Evolutionary conservation across 202 grass and related monocot genomes (phyloP), one percentile per base, ranked within the genome.

Genomic region (Panicum virgatum): DNA sequence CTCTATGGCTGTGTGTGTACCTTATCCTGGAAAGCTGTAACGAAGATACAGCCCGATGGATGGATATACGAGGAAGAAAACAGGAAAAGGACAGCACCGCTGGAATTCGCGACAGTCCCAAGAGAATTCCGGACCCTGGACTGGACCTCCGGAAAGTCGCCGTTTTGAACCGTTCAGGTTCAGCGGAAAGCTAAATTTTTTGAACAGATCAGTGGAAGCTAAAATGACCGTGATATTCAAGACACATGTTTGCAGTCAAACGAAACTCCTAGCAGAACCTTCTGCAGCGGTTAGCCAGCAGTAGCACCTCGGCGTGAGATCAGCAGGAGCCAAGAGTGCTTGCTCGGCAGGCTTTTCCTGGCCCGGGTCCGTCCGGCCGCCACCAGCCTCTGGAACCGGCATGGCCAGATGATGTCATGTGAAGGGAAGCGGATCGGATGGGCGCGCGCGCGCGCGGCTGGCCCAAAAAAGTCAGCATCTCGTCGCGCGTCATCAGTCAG

Each of bases 381-480:
- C n/a, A n/a, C n/a, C n/a, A n/a, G n/a, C n/a, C n/a, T n/a, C n/a
- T n/a, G n/a, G n/a, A n/a, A n/a, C n/a, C n/a, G n/a, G n/a, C n/a
- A n/a, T n/a, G n/a, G n/a, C n/a, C n/a, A n/a, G n/a, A n/a, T n/a
- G n/a, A n/a, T n/a, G n/a, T n/a, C n/a, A n/a, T n/a, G n/a, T n/a
- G n/a, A n/a, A n/a, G n/a, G n/a, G n/a, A n/a, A 11, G 3, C 12
- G 43, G 2, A 53, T 5, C 16, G 3, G 50, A 53, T 15, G 10
- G 12, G 43, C 13, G 48, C 16, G 48, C n/a, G n/a, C n/a, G n/a
- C 18, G 48, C 7, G 50, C 29, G 13, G 9, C 42, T 25, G 34
- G 66, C 61, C 42, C 65, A 26, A 25, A 71, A 85, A 85, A 78
- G 72, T 85, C 78, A 34, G 57, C 38, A 36, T 22, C 5, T 12